Base-by-base conservation (phyloP, 1,284 basidiomycete genomes). In the Cronartium quercuum region DNA sequence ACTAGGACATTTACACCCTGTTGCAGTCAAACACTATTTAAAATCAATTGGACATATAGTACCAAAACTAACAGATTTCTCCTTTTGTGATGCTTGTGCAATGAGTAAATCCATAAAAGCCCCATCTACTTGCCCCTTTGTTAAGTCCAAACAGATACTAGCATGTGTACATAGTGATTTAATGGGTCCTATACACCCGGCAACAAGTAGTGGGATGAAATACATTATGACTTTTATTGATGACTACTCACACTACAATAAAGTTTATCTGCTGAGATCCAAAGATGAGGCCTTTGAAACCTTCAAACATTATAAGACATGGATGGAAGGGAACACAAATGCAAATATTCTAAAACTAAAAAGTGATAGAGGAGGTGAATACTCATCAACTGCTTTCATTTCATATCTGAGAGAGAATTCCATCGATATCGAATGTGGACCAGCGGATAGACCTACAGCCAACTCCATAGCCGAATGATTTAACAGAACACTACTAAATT, bases 211-310 rank as follows among this genome's bases (percentile, higher is more conserved):
- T 2, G 21, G 7, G 2, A 38, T 55, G 13, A 51, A 64, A 51
- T 63, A 70, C 35, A 34, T 69, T 21, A 13, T 70, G 1, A 58
- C 60, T 7, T 4, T 70, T 21, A 47, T 70, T 1, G 68, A 70
- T 58, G 51, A 68, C 35, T 68, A 58, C 37, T 68, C 66, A 6
- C 1, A 15, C 18, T 58, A 41, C n/a, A 68, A 68, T 41, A 29
- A 24, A 40, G 60, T 68, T 9, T 35, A 57, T 37, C 34, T 57
- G 13, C 40, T 55, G 15, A 29, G 37, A 55, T 38, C 55, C 21
- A 68, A 68, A 38, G 34, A 6, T 5, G 29, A 68, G 47, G 38
- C 37, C 0, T 18, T 58, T 24, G 18, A 15, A 47, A 6, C 15
- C 42, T 44, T 69, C 6, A 35, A 40, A 18, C 38, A 55, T 38